Conservation (phyloP, 1,139 yeast genomes). For the Arxiozyma bovina region DNA sequence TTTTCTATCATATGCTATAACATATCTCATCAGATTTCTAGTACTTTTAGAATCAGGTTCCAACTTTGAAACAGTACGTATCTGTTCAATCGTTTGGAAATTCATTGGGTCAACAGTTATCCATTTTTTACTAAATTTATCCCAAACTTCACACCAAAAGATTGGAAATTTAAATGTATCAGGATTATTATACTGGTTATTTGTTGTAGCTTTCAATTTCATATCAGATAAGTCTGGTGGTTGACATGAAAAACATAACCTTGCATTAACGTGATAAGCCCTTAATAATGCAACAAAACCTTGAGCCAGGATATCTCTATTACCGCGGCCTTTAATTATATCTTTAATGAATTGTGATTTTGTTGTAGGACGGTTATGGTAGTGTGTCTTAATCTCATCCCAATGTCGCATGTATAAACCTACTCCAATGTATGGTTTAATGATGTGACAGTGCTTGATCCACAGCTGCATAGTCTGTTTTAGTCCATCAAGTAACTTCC, state of each 20-base stretch:
- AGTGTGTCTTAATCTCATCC: slow-evolving; percentile 40
- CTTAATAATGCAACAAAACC: slow-evolving; percentile 76
- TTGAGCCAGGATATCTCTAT: slow-evolving; percentile 74
- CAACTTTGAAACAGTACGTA: slow-evolving; percentile 50
- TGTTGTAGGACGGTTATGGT: slow-evolving; percentile 25
- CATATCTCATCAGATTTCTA: slow-evolving; percentile 61
- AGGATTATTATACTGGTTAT: slow-evolving; percentile 12
- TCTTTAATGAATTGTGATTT: slow-evolving; percentile 36
- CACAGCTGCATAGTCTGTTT: slow-evolving; percentile 56
- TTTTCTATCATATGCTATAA: slow-evolving; percentile 59
- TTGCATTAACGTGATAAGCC: slow-evolving; percentile 58
- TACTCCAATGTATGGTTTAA: slow-evolving; percentile 33
- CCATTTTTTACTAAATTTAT: slow-evolving; percentile 62
- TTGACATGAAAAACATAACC: slow-evolving; percentile 76
- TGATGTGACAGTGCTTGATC: slow-evolving; percentile 48
- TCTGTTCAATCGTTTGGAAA: slow-evolving; percentile 58
- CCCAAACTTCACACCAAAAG: slow-evolving; percentile 95
- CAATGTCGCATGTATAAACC: slow-evolving; percentile 42
- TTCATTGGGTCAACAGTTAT: slow-evolving; percentile 77
- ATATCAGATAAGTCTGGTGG: slow-evolving; percentile 72
- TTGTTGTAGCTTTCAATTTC: slow-evolving; percentile 9
- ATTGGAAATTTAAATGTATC: slow-evolving; percentile 45
- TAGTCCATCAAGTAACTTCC: slow-evolving; percentile 68
- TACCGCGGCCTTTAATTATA: slow-evolving; percentile 48
- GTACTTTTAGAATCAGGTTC: slow-evolving; percentile 67